phyloP scores from a whole-genome alignment of 2,329 filamentous ascomycete species.

The Xylariaceae sp. region DNA sequence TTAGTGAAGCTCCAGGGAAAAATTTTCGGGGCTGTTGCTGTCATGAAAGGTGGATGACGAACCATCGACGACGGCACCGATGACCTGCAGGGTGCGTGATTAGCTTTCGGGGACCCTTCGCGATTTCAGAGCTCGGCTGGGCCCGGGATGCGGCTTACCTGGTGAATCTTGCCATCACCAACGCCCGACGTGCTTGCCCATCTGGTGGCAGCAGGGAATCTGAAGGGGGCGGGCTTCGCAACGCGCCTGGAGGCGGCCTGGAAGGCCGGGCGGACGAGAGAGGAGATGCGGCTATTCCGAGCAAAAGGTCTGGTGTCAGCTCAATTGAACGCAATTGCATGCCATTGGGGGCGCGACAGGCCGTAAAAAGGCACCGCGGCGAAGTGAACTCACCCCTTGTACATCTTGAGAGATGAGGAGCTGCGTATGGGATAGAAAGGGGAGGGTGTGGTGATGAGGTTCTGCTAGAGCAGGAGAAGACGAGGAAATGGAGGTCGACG shows the following conservation, averaged over 20 bases:
- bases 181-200: conserved; percentile 56
- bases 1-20: conserved; percentile 18
- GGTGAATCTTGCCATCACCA: conserved; percentile 65
- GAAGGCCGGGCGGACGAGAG: conserved; percentile 57
- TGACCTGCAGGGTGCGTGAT: conserved; percentile 65
- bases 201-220: conserved; percentile 53
- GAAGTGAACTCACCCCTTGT: conserved; percentile 73
- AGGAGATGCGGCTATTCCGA: conserved; percentile 59
- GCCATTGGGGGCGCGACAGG: conserved; percentile 40
- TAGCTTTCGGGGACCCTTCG: conserved; percentile 40
- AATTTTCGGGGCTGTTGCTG: conserved; percentile 4
- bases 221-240: conserved; percentile 53
- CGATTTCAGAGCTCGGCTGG: conserved; percentile 7
- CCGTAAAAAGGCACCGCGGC: conserved; percentile 27
- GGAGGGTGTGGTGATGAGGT: conserved; percentile 46
- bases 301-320: conserved; percentile 37
- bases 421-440: conserved; percentile 60
- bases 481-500: conserved; percentile 21
- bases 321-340: too few species aligned
- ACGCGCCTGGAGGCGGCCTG: conserved; percentile 55
- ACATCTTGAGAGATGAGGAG: conserved; percentile 72
- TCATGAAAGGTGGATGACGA: conserved; percentile 40
- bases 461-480: conserved; percentile 27
- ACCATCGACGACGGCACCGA: conserved; percentile 99
- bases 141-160: conserved; percentile 43